Evolutionary conservation across 345 rosid species (phyloP).

Genomic region (Pistacia vera): DNA sequence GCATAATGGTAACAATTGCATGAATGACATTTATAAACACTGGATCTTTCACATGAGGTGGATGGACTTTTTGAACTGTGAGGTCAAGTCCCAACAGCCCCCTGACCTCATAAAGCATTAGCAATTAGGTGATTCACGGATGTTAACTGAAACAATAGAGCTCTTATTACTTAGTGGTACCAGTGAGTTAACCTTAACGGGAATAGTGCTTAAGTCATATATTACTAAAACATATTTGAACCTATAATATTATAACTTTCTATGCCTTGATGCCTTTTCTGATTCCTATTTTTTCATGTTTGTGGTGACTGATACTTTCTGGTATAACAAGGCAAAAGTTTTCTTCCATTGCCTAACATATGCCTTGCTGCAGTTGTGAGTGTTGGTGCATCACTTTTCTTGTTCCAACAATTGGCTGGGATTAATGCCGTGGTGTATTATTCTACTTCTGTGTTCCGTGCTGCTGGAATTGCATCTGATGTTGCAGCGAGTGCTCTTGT

Average conservation of each 20-base stretch:
- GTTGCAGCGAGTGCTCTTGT: constrained; percentile 99
- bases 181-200: background rate
- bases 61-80: background rate
- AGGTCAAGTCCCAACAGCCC: background rate
- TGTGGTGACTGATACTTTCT: constrained; percentile 7
- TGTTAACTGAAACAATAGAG: background rate
- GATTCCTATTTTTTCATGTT: background rate
- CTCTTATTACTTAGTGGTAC: background rate
- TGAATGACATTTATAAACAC: background rate
- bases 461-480: constrained; percentile 90
- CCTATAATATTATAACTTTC: background rate
- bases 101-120: background rate
- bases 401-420: constrained; percentile 98
- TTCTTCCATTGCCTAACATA: background rate
- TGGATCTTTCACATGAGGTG: background rate
- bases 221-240: background rate
- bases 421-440: constrained; percentile 98
- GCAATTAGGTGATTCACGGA: background rate
- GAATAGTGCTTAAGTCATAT: background rate
- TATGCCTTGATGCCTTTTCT: background rate
- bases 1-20: background rate
- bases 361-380: constrained; percentile 78
- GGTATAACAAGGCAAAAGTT: background rate
- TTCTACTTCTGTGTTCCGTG: constrained; percentile 94
- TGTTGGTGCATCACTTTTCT: constrained; percentile 96